Base-by-base conservation (phyloP, 306 rosid species). In the Geum urbanum region DNA sequence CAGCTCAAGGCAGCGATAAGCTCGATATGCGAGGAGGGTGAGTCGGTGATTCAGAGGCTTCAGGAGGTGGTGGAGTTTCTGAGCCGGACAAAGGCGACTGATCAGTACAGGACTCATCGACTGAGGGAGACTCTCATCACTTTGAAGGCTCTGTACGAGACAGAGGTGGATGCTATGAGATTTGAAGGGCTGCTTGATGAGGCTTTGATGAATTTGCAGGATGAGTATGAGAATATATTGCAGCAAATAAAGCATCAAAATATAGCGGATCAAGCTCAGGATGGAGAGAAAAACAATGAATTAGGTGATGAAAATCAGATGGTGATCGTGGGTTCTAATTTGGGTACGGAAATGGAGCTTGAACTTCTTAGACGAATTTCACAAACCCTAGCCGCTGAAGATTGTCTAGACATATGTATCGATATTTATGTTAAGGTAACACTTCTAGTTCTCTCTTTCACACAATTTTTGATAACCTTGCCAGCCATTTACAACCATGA, bases 41-140 rank as follows among this genome's bases (percentile, higher is more conserved):
- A 87, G 80, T 79, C 82, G 5, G 98, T 84, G 81, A 82, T 92
- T 41, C 91, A 83, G 86, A 83, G 56, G 83, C 95, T 89, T 55
- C 98, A 92, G 19, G 98, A 92, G 79, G 98, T 89, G 67, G 98
- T 92, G 50, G 98, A 92, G 81, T 92, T 87, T 60, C 71, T 92
- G 75, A 87, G 98, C 84, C 66, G 96, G 64, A 89, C 96, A 13
- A 92, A 87, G 79, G 92, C 96, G 0, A 88, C 91, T 0, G 92
- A 89, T 76, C 81, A 74, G 32, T 54, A 75, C 18, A 76, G 96
- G 75, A 80, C 84, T 4, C 72, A 59, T 9, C 80, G 95, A 73
- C 43, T 92, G 61, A 82, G 84, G 71, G 95, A 92, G 80, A 89
- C 98, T 32, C 59, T 89, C 63, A 27, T 74, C 35, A 83, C 96